Base-by-base conservation (phyloP, 805 yeast species). In the Pichia gijzeniarum region DNA sequence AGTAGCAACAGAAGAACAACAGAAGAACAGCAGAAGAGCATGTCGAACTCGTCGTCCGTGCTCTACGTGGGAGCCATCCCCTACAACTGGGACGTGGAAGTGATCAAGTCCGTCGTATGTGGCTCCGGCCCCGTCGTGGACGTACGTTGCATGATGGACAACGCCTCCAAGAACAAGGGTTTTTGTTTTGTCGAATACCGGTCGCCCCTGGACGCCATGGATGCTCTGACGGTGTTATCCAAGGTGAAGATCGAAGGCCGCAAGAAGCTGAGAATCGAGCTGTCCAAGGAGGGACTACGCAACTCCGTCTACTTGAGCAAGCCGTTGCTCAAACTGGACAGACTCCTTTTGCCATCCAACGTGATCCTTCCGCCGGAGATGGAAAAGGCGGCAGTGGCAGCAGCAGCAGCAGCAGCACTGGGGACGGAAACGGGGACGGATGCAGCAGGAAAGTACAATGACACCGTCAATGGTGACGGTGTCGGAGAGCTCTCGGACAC, bases 121-220 rank as follows among this genome's bases (percentile, higher is more conserved):
- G 90, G 90, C 1, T 72, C 85, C 9, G 93, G 93, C 1, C 74
- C 76, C 3, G 76, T 85, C 21, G 79, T 80, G 14, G 86, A 80
- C 51, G 82, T 83, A 8, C 71, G 86, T 53, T 61, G 82, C 62
- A 72, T 82, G 64, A 72, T 69, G 71, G 78, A 78, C 57, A 69
- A 70, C 56, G 74, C 73, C 10, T 78, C 80, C 10, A 74, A 76
- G 50, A 76, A 78, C 55, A 80, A 80, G 56, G 85, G 85, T n/a
- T 81, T 73, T 53, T 76, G 83, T 47, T 81, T 81, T 55, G 74
- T 81, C 25, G 86, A 81, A 59, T 81, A 77, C 54, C 53, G 60
- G 2, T 61, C 68, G 17, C 74, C 81, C 1, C 66, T 64, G 38
- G 79, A 79, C 40, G 85, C 86, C 2, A 65, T 64, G 30, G 60